Percentiles rank a stretch among this genome's conserved stretches.
Conservation (phyloP, 139 green algal species). For the Chloropicon primus region DNA sequence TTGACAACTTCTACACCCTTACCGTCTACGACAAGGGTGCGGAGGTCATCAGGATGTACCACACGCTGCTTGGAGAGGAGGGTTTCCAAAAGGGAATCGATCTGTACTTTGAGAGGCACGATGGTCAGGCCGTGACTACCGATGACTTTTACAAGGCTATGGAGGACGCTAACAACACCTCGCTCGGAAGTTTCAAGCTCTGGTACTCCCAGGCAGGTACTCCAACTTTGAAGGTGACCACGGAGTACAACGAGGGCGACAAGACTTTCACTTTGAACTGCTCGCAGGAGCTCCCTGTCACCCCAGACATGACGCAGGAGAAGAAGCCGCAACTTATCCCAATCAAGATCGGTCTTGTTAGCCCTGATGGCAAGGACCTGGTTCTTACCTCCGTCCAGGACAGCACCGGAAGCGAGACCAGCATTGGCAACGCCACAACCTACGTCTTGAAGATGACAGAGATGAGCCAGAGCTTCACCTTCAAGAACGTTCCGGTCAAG, state of each 20-base stretch:
- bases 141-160: slow-evolving; percentile 96
- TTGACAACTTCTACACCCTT: slow-evolving; percentile 99
- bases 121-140: slow-evolving; percentile 90
- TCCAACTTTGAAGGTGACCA: slow-evolving; percentile 49
- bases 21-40: slow-evolving; percentile 59
- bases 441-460: slow-evolving; percentile 17
- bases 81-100: slow-evolving; percentile 96
- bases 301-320: slow-evolving; percentile 1
- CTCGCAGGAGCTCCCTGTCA: slow-evolving; percentile 17
- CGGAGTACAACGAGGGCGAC: slow-evolving; percentile 50
- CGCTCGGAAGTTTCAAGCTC: slow-evolving; percentile 48
- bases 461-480: slow-evolving; percentile 39
- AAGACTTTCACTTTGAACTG: slow-evolving; percentile 63
- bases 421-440: background rate
- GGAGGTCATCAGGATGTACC: slow-evolving; percentile 82
- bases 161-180: slow-evolving; percentile 79
- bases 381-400: background rate
- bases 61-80: slow-evolving; percentile 79
- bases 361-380: slow-evolving; percentile 5
- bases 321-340: background rate
- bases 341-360: background rate
- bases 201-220: slow-evolving; percentile 81
- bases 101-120: slow-evolving; percentile 94
- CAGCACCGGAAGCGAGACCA: background rate
- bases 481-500: slow-evolving; percentile 31